These are phyloP conservation scores for Mortierella sp. DNA, from an alignment of 371 early-diverging fungal genomes.

Conservation along the genomic window DNA sequence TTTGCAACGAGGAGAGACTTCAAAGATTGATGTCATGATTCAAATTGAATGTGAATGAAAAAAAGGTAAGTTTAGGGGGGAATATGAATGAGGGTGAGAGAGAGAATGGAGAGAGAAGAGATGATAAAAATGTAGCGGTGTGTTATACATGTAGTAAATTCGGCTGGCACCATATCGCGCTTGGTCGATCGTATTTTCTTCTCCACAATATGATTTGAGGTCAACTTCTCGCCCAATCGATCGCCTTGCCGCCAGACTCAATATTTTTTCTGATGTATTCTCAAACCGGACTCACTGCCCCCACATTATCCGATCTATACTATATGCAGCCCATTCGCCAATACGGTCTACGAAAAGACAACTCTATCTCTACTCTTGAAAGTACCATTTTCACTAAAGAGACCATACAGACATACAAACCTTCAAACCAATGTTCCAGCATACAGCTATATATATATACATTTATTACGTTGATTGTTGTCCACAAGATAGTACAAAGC, in stretches of 20 bases:
- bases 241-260: constrained; percentile 6
- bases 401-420: too few relatives aligned
- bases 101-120: not conserved
- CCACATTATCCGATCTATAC: not conserved
- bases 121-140: not conserved
- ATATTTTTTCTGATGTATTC: not conserved
- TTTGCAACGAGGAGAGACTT: constrained; percentile 75
- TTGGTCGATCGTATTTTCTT: constrained; percentile 11
- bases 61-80: not conserved
- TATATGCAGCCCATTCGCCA: not conserved
- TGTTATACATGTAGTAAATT: not conserved
- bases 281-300: not conserved
- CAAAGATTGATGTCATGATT: constrained; percentile 50
- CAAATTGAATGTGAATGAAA: not conserved
- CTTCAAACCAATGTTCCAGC: too few relatives aligned
- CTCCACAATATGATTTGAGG: constrained; percentile 2
- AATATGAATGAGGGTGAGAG: not conserved
- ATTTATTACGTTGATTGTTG: too few relatives aligned
- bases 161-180: not conserved
- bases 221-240: constrained; percentile 6
- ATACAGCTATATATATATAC: too few relatives aligned
- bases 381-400: too few relatives aligned
- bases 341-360: not conserved
- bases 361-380: too few relatives aligned
- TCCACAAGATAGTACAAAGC: too few relatives aligned